These are phyloP conservation scores for Populus trichocarpa DNA, from an alignment of 441 rosid species.

Conservation along the genomic window DNA sequence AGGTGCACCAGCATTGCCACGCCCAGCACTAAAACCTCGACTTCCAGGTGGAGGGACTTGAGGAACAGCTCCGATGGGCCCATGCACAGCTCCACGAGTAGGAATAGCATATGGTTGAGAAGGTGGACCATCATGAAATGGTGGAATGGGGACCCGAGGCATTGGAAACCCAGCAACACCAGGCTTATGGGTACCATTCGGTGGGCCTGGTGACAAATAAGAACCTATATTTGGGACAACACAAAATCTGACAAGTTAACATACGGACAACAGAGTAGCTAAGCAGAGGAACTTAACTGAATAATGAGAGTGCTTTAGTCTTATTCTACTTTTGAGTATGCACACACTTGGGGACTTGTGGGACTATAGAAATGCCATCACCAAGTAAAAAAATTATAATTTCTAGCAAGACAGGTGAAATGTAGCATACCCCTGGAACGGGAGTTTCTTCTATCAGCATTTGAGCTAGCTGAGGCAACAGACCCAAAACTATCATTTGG, in stretches of 20 bases:
- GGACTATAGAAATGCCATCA: neutral
- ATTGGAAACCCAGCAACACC: conserved; percentile 75
- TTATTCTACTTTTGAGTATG: neutral
- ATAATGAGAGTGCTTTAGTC: neutral
- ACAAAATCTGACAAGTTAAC: neutral
- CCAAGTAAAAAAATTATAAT: neutral
- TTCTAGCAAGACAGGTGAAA: neutral
- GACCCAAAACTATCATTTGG: conserved; percentile 69
- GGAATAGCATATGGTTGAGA: conserved; percentile 97
- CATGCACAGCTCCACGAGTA: conserved; percentile 78
- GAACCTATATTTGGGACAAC: conserved; percentile 47
- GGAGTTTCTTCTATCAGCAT: conserved; percentile 79
- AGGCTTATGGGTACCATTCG: conserved; percentile 85
- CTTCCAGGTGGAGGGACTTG: conserved; percentile 89
- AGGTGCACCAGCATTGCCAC: conserved; percentile 74
- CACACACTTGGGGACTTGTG: neutral
- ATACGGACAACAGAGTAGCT: neutral
- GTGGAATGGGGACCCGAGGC: conserved; percentile 78
- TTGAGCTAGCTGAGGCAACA: conserved; percentile 48
- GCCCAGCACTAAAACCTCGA: conserved; percentile 90
- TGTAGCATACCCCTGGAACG: conserved; percentile 69
- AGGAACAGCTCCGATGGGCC: conserved; percentile 96
- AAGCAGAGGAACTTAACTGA: neutral
- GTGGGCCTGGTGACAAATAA: conserved; percentile 66
- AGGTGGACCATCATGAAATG: conserved; percentile 76